phyloP scores from a whole-genome alignment of 2,329 filamentous ascomycete species.

The Verticillium tricorpus region DNA sequence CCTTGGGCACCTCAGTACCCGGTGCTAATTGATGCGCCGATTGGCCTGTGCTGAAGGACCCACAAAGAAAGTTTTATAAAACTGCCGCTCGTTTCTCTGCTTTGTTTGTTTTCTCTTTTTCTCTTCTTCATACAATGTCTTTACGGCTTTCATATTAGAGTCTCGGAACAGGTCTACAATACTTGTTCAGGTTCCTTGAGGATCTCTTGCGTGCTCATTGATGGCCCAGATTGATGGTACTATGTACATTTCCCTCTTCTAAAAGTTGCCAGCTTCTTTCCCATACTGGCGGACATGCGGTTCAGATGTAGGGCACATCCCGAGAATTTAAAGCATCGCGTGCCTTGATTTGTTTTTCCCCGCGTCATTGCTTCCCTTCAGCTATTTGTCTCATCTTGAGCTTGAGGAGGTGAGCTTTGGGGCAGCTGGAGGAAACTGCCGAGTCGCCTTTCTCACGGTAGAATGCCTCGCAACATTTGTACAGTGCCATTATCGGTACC shows the following conservation, averaged over 20 bases:
- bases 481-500: slow-evolving; percentile 73
- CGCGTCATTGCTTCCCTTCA: background rate
- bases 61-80: background rate
- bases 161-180: slow-evolving; percentile 95
- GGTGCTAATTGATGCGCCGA: background rate
- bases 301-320: slow-evolving; percentile 44
- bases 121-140: slow-evolving; percentile 64
- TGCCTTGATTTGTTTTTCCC: background rate
- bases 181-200: slow-evolving; percentile 82
- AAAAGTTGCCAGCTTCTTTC: slow-evolving; percentile 59
- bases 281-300: slow-evolving; percentile 41
- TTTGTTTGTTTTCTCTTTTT: slow-evolving; percentile 32
- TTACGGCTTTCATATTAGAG: slow-evolving; percentile 94
- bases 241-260: slow-evolving; percentile 58
- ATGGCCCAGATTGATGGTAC: slow-evolving; percentile 73
- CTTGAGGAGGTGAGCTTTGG: slow-evolving; percentile 71
- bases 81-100: background rate
- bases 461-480: slow-evolving; percentile 89
- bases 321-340: slow-evolving; percentile 14
- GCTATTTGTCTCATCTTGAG: slow-evolving; percentile 52
- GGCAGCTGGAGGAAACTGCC: slow-evolving; percentile 77
- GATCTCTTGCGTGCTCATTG: slow-evolving; percentile 94
- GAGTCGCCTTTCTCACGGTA: slow-evolving; percentile 75
- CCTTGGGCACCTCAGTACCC: background rate
- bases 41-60: background rate